phyloP scores from a whole-genome alignment of 768 basidiomycete species.

The Termitomyces sp. region DNA sequence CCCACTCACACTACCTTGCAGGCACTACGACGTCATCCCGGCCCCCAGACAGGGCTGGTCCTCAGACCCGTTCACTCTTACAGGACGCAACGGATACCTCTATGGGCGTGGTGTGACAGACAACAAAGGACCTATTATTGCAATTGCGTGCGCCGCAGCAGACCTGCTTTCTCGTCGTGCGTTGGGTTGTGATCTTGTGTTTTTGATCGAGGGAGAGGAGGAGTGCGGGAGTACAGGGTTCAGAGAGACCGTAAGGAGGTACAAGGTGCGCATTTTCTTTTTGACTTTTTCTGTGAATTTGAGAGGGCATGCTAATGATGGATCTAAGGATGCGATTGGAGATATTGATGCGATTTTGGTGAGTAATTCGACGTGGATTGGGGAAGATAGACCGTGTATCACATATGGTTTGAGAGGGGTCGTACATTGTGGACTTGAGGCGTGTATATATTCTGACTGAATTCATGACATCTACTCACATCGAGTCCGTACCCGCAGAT shows the following conservation, averaged over 20 bases:
- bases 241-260: constrained; percentile 60
- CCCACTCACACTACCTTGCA: constrained; percentile 18
- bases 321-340: constrained; percentile 68
- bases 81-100: constrained; percentile 81
- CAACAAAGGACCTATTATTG: constrained; percentile 93
- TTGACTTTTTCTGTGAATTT: not conserved
- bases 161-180: constrained; percentile 66
- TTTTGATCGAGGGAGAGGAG: constrained; percentile 95
- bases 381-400: constrained; percentile 86
- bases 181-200: constrained; percentile 81
- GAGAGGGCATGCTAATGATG: not conserved
- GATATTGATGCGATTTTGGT: constrained; percentile 85
- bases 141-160: constrained; percentile 85
- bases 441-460: constrained; percentile 20
- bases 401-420: constrained; percentile 95
- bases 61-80: constrained; percentile 77
- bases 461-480: not conserved
- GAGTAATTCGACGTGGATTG: constrained; percentile 97
- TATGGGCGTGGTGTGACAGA: constrained; percentile 92
- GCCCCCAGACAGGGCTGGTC: constrained; percentile 74
- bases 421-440: constrained; percentile 79
- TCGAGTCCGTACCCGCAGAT: constrained; percentile 37
- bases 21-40: constrained; percentile 96
- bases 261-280: constrained; percentile 50
- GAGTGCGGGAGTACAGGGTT: constrained; percentile 93